Evolutionary conservation across 352 stramenopile species (phyloP).

Genomic region (Phytopythium aichiense): DNA sequence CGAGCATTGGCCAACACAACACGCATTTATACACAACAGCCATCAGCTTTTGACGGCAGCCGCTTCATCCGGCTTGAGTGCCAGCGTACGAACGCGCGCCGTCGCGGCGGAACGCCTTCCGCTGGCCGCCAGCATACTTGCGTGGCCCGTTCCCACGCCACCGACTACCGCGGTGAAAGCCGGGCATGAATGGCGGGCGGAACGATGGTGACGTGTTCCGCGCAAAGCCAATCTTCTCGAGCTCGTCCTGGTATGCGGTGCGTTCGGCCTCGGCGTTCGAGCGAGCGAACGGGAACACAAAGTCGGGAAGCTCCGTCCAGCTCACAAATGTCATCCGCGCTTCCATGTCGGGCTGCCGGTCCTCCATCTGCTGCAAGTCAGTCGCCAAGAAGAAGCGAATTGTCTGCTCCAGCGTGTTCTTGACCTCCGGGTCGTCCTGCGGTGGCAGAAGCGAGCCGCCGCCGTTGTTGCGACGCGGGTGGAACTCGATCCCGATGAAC

Average conservation of each 20-base stretch:
- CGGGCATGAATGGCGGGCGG: conserved; percentile 36
- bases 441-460: conserved; percentile 14
- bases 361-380: conserved; percentile 79
- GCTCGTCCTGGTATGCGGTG: conserved; percentile 52
- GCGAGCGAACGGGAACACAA: conserved; percentile 60
- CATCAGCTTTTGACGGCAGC: background rate
- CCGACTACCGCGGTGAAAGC: conserved; percentile 44
- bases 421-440: conserved; percentile 70
- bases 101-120: conserved; percentile 27
- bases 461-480: conserved; percentile 29
- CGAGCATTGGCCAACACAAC: background rate
- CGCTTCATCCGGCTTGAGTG: conserved; percentile 28
- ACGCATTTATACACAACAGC: background rate
- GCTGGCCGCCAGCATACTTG: conserved; percentile 45
- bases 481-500: conserved; percentile 82
- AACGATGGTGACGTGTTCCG: conserved; percentile 44
- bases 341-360: conserved; percentile 63
- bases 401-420: conserved; percentile 65
- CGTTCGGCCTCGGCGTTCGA: conserved; percentile 45
- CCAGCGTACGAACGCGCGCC: conserved; percentile 15
- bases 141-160: conserved; percentile 39
- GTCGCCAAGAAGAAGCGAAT: conserved; percentile 84
- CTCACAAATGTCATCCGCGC: conserved; percentile 43
- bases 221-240: conserved; percentile 54
- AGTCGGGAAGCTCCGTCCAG: conserved; percentile 64